These are phyloP conservation scores for Fusarium scirpi DNA, from an alignment of 2,329 filamentous ascomycete genomes.

Conservation along the genomic window DNA sequence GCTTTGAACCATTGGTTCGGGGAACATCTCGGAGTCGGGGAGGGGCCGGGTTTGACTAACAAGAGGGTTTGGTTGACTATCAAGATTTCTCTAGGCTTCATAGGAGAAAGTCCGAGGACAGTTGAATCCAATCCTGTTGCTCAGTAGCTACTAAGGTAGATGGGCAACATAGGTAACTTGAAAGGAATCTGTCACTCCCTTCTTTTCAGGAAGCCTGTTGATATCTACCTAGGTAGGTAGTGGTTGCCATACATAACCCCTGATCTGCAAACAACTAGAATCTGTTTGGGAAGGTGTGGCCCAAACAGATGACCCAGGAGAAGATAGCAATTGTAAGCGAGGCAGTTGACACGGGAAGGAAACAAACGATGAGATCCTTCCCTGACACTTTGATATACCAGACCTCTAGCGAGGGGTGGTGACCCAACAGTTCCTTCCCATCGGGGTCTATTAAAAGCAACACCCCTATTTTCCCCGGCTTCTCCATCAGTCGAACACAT, in stretches of 20 bases:
- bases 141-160: background rate
- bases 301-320: background rate
- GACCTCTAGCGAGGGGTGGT: background rate
- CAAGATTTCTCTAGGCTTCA: background rate
- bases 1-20: constrained; percentile 43
- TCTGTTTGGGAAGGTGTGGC: constrained; percentile 23
- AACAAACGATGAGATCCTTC: constrained; percentile 6
- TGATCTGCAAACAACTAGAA: constrained; percentile 19
- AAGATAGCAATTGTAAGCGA: constrained; percentile 14
- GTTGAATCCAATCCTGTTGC: background rate
- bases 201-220: background rate
- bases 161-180: background rate
- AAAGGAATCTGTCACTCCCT: background rate
- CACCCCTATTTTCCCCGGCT: constrained; percentile 1
- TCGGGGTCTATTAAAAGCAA: constrained; percentile 19
- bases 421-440: background rate
- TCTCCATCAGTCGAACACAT: constrained; percentile 14
- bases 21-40: constrained; percentile 10
- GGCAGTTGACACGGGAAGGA: constrained; percentile 14
- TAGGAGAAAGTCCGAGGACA: background rate
- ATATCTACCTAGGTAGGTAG: too few relatives aligned
- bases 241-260: constrained; percentile 6
- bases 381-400: background rate
- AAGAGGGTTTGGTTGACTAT: constrained; percentile 1
- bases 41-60: background rate